Base-by-base conservation (phyloP, 371 early-diverging fungal species). In the Rhizopus delemar region DNA sequence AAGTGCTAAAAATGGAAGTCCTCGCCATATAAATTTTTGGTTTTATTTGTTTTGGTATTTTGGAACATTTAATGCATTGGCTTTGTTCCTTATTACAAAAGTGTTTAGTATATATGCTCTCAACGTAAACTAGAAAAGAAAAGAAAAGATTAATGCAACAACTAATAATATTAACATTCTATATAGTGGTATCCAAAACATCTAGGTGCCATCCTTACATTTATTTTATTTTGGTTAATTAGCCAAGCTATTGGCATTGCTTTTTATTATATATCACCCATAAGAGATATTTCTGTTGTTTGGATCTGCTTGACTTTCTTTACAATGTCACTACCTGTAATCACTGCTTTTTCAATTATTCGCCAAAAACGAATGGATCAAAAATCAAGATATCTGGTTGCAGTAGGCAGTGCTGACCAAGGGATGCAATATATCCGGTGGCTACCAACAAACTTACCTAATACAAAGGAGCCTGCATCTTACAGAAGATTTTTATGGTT, bases 401-500 rank as follows among this genome's bases (percentile, higher is more conserved):
- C 43, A 5, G n/a, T n/a, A 5, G 43, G n/a, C 5, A 43, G n/a
- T n/a, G 43, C 43, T 5, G n/a, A 15, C 43, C 15, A 11, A 2
- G n/a, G n/a, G 15, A 43, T 43, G 43, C 43, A 43, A 65, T 56
- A 58, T 60, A 41, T 70, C 66, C 53, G 74, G 68, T 51, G 69
- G 70, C 5, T 63, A 22, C 57, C 57, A 16, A 53, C 50, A 28
- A 41, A 63, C 8, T 22, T 56, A 46, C 62, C 57, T 13, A 45
- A 46, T 73, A 74, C 74, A 63, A 83, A 84, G 28, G 82, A 83
- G 8, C 90, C 90, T 3, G 70, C 86, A 6, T 89, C 89, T 3
- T 90, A 90, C 60, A 66, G 73, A 5, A 81, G 90, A 5, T 90
- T 89, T 48, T 69, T 90, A 12, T 90, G 90, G 90, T 89, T 90